Evolutionary conservation across 106 monocot species (phyloP), one percentile per base, ranked within the genome.

Genomic region (Chionographis japonica): DNA sequence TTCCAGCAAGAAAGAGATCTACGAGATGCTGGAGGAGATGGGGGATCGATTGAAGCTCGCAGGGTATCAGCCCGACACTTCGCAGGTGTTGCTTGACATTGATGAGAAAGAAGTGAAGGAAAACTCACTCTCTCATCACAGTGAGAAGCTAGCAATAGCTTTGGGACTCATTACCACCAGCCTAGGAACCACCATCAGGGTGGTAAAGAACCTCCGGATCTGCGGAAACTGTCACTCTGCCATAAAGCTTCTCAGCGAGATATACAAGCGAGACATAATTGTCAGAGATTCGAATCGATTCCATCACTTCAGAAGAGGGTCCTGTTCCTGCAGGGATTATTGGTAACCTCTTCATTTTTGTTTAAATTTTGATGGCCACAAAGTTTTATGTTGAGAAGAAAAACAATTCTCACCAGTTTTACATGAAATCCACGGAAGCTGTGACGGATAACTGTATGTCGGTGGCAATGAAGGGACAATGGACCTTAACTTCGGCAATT

Each of bases 121-220:
- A 70, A 81, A 62, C 39, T 77, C 75, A 35, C 39, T 85, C 14
- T 27, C 66, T 50, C 70, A 72, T 62, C 85, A 85, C 35, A 85
- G 85, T n/a, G 85, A 85, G 81, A 85, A 85, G 68, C 52, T 85
- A 42, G 85, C 85, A 3, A 73, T 85, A 37, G 85, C 85, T 1
- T 81, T 81, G 42, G 85, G 85, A 17, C 65, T 85, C 2, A 76
- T 85, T 35, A 70, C 74, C 46, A 85, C 74, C 8, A 62, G 39
- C 3, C 69, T 59, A 2, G 80, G 85, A 6, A 67, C 74, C 12
- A 58, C 60, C 53, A 70, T 85, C 37, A 77, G 72, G 63, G 68
- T 85, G 0, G 85, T 81, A 62, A 85, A 85, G 69, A 85, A 85
- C 54, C 74, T 85, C 12, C 68, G 85, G 38, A 58, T 85, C 0